Base-by-base conservation (phyloP, 768 basidiomycete genomes). In the Melanogaster broomeanus region DNA sequence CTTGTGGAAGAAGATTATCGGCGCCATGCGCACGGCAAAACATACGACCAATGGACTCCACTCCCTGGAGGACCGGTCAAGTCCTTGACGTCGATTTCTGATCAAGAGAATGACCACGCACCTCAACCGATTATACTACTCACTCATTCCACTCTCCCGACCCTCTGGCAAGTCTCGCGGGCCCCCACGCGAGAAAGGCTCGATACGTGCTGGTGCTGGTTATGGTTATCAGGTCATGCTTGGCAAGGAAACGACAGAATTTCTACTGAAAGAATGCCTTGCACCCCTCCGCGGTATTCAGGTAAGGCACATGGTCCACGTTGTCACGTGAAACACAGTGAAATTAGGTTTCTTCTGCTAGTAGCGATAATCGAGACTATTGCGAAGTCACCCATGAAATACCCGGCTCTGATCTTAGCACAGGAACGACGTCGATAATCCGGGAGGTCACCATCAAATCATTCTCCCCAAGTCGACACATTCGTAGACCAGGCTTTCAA, bases 351-450 rank as follows among this genome's bases (percentile, higher is more conserved):
- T n/a, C 22, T 37, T n/a, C n/a, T n/a, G n/a, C n/a, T 56, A 90
- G 90, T 61, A 94, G 86, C 7, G 93, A 98, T 69, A 90, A 96
- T 67, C 88, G 91, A 44, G 94, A 97, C 69, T 90, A 90, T 61
- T 98, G 94, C 61, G 90, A 92, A 58, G 78, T 87, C 60, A 71
- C 69, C 21, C 89, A 90, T 65, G 70, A 71, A 30, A 56, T 72
- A 9, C 62, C 67, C 4, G 59, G 54, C n/a, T 54, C 59, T 18
- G 61, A 66, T 39, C 42, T 45, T 35, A 55, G 49, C 40, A 45
- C 59, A 33, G 62, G 49, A 58, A 49, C 53, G 53, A 46, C 49
- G 15, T 55, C 54, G 56, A 52, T 61, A 3, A 73, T 86, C 39
- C 84, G 85, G 42, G 93, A 96, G 70, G 80, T 93, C 19, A 94